Percentiles rank a stretch among this genome's conserved stretches.
These are phyloP conservation scores for Umbelopsis sp. DNA, from an alignment of 192 early-diverging fungal species.

Conservation along the genomic window DNA sequence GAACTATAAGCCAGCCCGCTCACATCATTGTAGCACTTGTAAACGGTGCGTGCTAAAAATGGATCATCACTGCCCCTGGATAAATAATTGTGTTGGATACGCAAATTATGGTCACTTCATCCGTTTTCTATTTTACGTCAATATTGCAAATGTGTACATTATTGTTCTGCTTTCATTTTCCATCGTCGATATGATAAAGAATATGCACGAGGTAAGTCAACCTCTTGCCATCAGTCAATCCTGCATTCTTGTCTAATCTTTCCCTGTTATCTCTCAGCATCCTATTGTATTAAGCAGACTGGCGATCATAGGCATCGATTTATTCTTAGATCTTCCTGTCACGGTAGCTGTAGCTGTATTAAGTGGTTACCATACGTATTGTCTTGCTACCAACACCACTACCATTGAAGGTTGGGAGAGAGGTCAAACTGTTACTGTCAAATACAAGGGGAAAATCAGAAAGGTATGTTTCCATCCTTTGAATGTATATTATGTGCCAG, in stretches of 20 bases:
- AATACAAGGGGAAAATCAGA: constrained; percentile 59
- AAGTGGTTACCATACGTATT: constrained; percentile 71
- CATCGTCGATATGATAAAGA: constrained; percentile 46
- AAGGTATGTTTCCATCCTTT: constrained; percentile 33
- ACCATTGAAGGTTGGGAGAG: constrained; percentile 88
- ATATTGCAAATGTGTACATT: constrained; percentile 56
- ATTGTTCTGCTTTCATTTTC: constrained; percentile 56
- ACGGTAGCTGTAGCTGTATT: constrained; percentile 72
- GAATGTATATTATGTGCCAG: not conserved
- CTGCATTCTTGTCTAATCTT: not conserved
- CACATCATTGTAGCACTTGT: constrained; percentile 81
- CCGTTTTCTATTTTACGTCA: constrained; percentile 79
- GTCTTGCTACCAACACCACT: constrained; percentile 68
- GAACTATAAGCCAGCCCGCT: constrained; percentile 71
- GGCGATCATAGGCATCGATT: constrained; percentile 71
- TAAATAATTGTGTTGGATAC: constrained; percentile 87
- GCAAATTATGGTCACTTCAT: constrained; percentile 76
- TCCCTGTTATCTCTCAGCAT: not conserved
- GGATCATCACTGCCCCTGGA: constrained; percentile 94
- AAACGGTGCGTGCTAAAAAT: constrained; percentile 84
- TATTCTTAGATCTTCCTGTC: constrained; percentile 69
- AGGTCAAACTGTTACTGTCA: constrained; percentile 64
- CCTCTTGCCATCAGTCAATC: not conserved
- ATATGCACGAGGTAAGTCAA: constrained; percentile 25
- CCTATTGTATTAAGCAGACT: not conserved